Percentiles rank a stretch among this genome's conserved stretches.
Evolutionary conservation across 192 early-diverging fungal species (phyloP).

Genomic region (Irineochytrium annulatum): DNA sequence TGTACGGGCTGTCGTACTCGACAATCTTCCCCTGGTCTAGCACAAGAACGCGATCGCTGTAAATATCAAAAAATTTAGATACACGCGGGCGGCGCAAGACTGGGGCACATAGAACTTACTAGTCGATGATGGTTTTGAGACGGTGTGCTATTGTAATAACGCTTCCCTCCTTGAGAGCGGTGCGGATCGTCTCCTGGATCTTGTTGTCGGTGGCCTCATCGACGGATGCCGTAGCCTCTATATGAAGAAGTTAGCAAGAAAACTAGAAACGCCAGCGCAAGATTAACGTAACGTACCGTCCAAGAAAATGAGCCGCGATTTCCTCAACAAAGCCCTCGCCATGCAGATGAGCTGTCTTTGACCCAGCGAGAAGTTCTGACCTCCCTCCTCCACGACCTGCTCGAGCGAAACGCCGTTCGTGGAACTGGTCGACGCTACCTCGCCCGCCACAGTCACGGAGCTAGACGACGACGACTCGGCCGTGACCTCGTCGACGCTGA

Average conservation of each 20-base stretch:
- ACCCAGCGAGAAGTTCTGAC: conserved; percentile 29
- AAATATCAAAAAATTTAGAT: too few species aligned
- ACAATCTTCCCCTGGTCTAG: conserved; percentile 68
- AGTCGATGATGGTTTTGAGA: conserved; percentile 58
- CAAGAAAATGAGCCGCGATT: conserved; percentile 30
- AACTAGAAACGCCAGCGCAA: conserved; percentile 32
- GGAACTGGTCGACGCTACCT: not conserved
- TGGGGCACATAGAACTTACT: too few species aligned
- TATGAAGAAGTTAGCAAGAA: conserved; percentile 52
- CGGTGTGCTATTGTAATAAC: conserved; percentile 74
- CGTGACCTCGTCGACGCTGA: conserved; percentile 72
- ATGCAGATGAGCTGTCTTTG: conserved; percentile 47
- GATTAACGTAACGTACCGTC: conserved; percentile 29
- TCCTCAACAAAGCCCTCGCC: conserved; percentile 40
- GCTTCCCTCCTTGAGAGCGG: conserved; percentile 57
- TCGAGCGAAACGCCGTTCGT: conserved; percentile 57
- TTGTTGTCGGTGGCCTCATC: conserved; percentile 68
- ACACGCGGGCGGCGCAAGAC: too few species aligned
- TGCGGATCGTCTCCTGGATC: conserved; percentile 65
- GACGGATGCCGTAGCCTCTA: conserved; percentile 66
- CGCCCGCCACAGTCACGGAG: conserved; percentile 43
- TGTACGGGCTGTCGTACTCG: conserved; percentile 56
- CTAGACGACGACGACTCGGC: conserved; percentile 57
- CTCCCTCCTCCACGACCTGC: conserved; percentile 33
- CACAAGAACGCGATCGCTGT: conserved; percentile 67